A percentile compares a stretch with the other conserved stretches of the same genome.
phyloP scores from a whole-genome alignment of 345 rosid genomes.

The Sisymbrium irio region DNA sequence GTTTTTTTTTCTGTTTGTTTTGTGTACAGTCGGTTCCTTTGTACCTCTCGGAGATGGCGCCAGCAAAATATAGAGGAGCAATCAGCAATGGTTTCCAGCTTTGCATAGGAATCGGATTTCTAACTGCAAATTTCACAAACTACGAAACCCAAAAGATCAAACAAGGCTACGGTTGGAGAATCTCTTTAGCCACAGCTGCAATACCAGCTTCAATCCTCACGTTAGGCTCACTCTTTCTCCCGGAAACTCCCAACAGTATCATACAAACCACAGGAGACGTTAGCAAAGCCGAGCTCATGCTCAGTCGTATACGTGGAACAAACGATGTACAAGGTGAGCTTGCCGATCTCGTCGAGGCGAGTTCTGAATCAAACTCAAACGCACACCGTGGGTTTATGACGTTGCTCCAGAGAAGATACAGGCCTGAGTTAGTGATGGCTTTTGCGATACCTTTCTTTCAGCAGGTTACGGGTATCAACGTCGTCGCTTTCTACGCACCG shows the following conservation, averaged over 20 bases:
- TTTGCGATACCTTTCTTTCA: constrained; percentile 67
- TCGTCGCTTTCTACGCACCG: constrained; percentile 69
- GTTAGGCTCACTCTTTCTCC: constrained; percentile 59
- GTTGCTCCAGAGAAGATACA: constrained; percentile 43
- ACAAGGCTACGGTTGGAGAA: constrained; percentile 71
- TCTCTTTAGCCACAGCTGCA: constrained; percentile 68
- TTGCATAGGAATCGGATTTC: constrained; percentile 54
- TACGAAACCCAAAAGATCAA: constrained; percentile 60
- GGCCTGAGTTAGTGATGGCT: constrained; percentile 77
- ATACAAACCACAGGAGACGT: constrained; percentile 42
- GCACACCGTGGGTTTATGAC: constrained; percentile 41
- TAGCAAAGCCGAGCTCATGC: constrained; percentile 44
- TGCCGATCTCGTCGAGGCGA: constrained; percentile 55
- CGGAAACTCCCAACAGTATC: constrained; percentile 71
- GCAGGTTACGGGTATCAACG: constrained; percentile 71
- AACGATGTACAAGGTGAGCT: constrained; percentile 52
- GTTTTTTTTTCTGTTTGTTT: neutral
- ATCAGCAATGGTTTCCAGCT: constrained; percentile 72
- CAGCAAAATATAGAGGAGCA: constrained; percentile 71
- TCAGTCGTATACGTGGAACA: constrained; percentile 60
- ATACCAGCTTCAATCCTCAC: constrained; percentile 62
- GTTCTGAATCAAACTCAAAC: constrained; percentile 28
- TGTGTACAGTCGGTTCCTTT: constrained; percentile 68
- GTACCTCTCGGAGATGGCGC: constrained; percentile 85
- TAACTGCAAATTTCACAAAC: constrained; percentile 58